Base-by-base conservation (phyloP, 1,284 basidiomycete species). In the Papiliotrema terrestris region DNA sequence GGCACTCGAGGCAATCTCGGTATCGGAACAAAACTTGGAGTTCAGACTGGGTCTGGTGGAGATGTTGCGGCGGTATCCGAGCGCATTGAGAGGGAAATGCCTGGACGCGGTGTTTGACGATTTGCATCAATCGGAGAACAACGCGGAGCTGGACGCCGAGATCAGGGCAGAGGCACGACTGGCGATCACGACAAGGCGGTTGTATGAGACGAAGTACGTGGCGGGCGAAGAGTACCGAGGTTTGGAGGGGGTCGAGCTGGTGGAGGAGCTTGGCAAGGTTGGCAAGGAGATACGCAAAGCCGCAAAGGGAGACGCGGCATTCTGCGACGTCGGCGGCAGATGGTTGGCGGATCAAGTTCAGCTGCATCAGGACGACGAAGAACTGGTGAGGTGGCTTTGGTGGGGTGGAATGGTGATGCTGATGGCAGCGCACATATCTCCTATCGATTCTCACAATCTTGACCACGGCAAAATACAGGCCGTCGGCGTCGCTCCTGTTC, bases 181-280 rank as follows among this genome's bases (percentile, higher is more conserved):
- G 29, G 26, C 71, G 1, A 49, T 67, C 3, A 36, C 74, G 41
- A 69, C 67, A 9, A 58, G 58, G 23, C 49, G 51, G 11, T 62
- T 78, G 39, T 73, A 73, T 52, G 77, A 77, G 52, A 57, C 60
- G n/a, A 39, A 57, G 19, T 78, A 77, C 54, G 61, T 67, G 19
- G 48, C 67, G 2, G 72, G 67, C 11, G 51, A 61, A 39, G 56
- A 60, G 2, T 63, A 57, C 2, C 38, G 59, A 5, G 66, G 64
- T 1, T 45, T 71, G 45, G 14, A 43, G 1, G 67, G 68, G 2
- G 58, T 65, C 1, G 63, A 65, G 43, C 50, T 69, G 22, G 71
- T 74, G 3, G 69, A 74, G n/a, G 67, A 65, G 14, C 44, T 73
- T 6, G 74, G 69, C 8, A 56, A 45, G 26, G 68, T 75, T 17